Evolutionary conservation across 768 basidiomycete species (phyloP).

Genomic region (Leccinum fibrillosum): DNA sequence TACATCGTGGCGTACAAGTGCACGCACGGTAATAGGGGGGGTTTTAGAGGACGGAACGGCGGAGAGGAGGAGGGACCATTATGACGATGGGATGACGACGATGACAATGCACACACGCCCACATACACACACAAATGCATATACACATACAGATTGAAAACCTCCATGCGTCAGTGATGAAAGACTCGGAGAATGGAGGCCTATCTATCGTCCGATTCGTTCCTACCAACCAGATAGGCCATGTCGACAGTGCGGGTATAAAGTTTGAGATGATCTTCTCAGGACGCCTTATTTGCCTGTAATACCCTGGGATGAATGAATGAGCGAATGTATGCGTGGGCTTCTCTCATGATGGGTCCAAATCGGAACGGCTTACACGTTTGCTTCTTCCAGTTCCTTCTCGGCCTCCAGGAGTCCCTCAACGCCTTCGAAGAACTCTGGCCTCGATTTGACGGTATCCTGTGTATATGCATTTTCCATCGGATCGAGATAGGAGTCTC

Average conservation of each 20-base stretch:
- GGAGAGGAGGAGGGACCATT: neutral
- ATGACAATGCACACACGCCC: neutral
- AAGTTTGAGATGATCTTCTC: conserved; percentile 15
- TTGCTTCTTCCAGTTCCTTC: conserved; percentile 51
- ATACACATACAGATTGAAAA: neutral
- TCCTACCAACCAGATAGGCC: neutral
- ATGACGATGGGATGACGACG: conserved; percentile 9
- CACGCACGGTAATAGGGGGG: conserved; percentile 18
- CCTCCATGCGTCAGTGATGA: conserved; percentile 21
- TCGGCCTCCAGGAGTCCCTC: conserved; percentile 55
- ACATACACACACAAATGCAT: neutral
- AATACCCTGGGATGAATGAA: conserved; percentile 22
- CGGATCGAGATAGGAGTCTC: conserved; percentile 9
- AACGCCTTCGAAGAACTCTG: conserved; percentile 29
- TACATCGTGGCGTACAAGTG: conserved; percentile 15
- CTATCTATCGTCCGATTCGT: neutral
- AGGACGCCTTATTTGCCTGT: conserved; percentile 11
- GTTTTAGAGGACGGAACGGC: conserved; percentile 1
- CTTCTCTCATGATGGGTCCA: neutral
- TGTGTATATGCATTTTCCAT: conserved; percentile 9
- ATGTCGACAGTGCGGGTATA: conserved; percentile 19
- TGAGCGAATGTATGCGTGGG: conserved; percentile 10
- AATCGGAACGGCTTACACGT: conserved; percentile 33
- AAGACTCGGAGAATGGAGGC: conserved; percentile 7
- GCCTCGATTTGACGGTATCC: conserved; percentile 27